phyloP scores from a whole-genome alignment of 179 eudicot genomes.

The Sideroxylon spinosum region DNA sequence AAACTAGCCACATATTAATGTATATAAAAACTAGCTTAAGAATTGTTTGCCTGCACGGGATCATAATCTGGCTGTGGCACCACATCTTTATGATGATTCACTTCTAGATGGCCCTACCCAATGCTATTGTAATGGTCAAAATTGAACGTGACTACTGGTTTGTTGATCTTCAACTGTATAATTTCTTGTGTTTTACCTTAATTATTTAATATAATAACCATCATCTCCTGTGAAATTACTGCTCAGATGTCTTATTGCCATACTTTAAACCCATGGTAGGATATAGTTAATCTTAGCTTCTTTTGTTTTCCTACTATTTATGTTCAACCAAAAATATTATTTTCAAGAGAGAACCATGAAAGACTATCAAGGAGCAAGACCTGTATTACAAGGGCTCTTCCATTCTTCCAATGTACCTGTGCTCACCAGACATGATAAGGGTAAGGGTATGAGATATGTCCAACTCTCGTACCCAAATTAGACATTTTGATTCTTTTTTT shows the following conservation, averaged over 20 bases:
- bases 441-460: too few relatives aligned
- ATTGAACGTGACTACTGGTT: background rate
- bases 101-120: background rate
- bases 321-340: background rate
- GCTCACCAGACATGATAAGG: too few relatives aligned
- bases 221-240: background rate
- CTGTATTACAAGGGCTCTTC: too few relatives aligned
- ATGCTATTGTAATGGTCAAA: background rate
- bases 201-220: background rate
- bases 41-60: background rate
- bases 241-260: background rate
- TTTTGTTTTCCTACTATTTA: background rate
- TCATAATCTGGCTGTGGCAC: conserved; percentile 1
- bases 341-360: background rate
- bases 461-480: too few relatives aligned
- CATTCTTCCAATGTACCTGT: too few relatives aligned
- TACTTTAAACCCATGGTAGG: background rate
- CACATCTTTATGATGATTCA: conserved; percentile 3
- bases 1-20: background rate
- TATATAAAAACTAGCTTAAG: background rate
- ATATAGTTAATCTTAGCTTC: background rate
- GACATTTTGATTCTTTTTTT: too few relatives aligned
- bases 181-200: background rate
- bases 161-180: background rate
- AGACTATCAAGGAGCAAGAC: background rate